Evolutionary conservation across 192 early-diverging fungal genomes (phyloP).

Genomic region (Phycomyces nitens): DNA sequence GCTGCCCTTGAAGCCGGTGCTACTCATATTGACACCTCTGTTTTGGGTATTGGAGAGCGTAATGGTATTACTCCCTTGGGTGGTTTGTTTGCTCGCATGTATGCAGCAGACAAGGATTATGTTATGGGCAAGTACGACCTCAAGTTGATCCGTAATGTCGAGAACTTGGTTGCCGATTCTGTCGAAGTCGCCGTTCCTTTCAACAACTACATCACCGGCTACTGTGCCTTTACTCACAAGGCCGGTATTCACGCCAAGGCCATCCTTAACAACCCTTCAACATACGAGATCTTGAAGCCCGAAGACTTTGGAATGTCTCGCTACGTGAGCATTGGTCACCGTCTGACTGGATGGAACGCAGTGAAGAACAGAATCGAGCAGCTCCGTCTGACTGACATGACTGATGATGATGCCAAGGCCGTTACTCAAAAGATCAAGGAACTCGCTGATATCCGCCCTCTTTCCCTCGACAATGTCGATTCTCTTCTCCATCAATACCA

Average conservation of each 20-base stretch:
- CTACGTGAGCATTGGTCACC: slow-evolving; percentile 95
- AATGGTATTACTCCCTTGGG: slow-evolving; percentile 97
- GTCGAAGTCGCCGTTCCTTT: slow-evolving; percentile 96
- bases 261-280: slow-evolving; percentile 97
- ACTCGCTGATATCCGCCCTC: slow-evolving; percentile 89
- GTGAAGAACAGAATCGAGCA: slow-evolving; percentile 98
- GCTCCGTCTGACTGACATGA: slow-evolving; percentile 66
- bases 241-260: slow-evolving; percentile 99
- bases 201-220: slow-evolving; percentile 99
- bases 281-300: slow-evolving; percentile 97
- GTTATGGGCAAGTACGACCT: slow-evolving; percentile 94
- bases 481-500: slow-evolving; percentile 74
- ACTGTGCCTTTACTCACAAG: slow-evolving; percentile 99
- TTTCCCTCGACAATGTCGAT: slow-evolving; percentile 92
- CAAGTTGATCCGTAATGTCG: slow-evolving; percentile 84
- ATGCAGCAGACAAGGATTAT: slow-evolving; percentile 86
- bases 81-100: slow-evolving; percentile 95
- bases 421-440: slow-evolving; percentile 94
- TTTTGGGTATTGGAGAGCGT: slow-evolving; percentile 97
- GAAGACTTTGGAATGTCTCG: slow-evolving; percentile 98
- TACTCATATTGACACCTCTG: slow-evolving; percentile 98
- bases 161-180: slow-evolving; percentile 93
- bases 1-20: slow-evolving; percentile 95
- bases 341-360: slow-evolving; percentile 97
- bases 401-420: slow-evolving; percentile 87